These are phyloP conservation scores for Neurospora hispaniola DNA, from an alignment of 495 filamentous ascomycete genomes.

Conservation along the genomic window DNA sequence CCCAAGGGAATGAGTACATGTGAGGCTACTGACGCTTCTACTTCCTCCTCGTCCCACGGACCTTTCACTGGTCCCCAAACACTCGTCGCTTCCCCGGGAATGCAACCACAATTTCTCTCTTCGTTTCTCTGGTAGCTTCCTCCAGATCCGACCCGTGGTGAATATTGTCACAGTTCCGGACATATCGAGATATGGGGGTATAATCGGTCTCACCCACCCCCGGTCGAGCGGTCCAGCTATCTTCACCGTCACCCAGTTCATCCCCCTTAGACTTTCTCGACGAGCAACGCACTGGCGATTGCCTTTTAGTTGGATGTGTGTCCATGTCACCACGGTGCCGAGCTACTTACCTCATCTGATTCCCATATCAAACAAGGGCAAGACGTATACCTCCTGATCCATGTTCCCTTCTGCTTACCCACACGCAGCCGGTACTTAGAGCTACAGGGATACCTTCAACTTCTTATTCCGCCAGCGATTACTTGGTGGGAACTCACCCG, in stretches of 20 bases:
- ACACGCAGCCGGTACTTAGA: not conserved
- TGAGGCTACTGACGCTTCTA: not conserved
- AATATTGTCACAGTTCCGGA: not conserved
- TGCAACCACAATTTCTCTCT: not conserved
- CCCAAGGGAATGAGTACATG: conserved; percentile 11
- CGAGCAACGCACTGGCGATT: not conserved
- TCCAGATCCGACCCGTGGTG: not conserved
- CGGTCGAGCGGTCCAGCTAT: conserved; percentile 3
- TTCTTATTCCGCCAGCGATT: conserved; percentile 14
- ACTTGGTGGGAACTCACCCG: conserved; percentile 18
- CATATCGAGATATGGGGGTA: not conserved
- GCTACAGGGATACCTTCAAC: conserved; percentile 11
- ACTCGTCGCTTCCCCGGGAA: not conserved
- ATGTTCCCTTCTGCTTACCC: not conserved
- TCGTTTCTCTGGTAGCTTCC: not conserved
- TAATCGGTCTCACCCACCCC: conserved; percentile 11
- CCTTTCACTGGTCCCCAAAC: not conserved
- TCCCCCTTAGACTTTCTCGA: not conserved
- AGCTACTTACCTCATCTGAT: conserved; percentile 4
- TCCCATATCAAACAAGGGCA: conserved; percentile 4
- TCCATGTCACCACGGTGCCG: not conserved
- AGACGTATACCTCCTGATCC: not conserved
- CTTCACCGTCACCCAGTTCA: conserved; percentile 6
- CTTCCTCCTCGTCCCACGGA: not conserved
- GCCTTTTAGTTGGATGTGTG: not conserved